Conservation (phyloP, 306 rosid genomes). For the Herpetospermum pedunculosum region DNA sequence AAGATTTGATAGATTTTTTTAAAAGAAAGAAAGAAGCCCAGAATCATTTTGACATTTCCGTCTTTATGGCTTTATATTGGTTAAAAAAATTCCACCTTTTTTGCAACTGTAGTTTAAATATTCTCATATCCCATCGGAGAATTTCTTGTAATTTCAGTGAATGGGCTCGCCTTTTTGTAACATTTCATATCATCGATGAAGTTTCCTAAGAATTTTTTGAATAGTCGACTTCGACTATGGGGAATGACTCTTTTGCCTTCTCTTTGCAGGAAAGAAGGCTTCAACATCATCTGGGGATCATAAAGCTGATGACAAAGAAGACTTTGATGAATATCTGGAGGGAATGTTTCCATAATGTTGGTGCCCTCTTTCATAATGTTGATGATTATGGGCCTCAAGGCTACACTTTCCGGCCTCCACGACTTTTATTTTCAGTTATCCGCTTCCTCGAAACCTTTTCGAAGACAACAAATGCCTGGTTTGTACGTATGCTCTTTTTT, state of each 20-base stretch:
- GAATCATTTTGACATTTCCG: background rate
- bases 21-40: background rate
- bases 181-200: background rate
- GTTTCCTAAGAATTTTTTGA: too few relatives aligned
- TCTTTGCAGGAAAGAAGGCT: constrained; percentile 50
- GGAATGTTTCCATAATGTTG: constrained; percentile 72
- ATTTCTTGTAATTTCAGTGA: background rate
- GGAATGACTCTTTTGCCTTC: background rate
- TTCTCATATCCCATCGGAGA: background rate
- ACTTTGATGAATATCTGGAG: constrained; percentile 61
- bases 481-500: background rate
- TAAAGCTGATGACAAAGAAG: constrained; percentile 34
- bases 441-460: background rate
- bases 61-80: background rate
- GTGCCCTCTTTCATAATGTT: background rate
- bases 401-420: background rate
- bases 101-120: background rate
- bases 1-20: background rate
- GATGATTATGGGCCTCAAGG: background rate
- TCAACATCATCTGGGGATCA: constrained; percentile 30
- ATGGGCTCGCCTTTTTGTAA: background rate
- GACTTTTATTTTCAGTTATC: background rate
- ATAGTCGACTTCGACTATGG: background rate
- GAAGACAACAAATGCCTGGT: background rate
- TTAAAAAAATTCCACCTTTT: background rate